phyloP scores from a whole-genome alignment of 176 grass and related monocot species.

The Phoenix dactylifera region DNA sequence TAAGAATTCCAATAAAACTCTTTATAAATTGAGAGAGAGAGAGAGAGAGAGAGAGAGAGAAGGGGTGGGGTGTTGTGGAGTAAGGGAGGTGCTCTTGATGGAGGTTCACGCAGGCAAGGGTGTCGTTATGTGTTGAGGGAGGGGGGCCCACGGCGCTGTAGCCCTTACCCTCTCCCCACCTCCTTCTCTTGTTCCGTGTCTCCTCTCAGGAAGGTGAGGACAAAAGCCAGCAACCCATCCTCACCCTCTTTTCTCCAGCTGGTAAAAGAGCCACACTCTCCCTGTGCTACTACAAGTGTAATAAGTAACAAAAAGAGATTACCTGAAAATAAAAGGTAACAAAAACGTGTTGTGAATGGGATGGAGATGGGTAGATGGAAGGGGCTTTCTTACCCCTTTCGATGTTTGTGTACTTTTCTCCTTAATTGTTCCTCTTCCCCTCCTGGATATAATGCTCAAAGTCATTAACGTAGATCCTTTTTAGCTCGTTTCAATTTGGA shows the following conservation, averaged over 20 bases:
- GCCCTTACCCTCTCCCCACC: slow-evolving; percentile 13
- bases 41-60: background rate
- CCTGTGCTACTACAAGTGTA: background rate
- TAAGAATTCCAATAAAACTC: background rate
- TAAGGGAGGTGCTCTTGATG: slow-evolving; percentile 3
- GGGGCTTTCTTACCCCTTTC: too few relatives aligned
- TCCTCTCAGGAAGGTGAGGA: background rate
- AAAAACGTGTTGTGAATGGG: too few relatives aligned
- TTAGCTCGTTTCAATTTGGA: too few relatives aligned
- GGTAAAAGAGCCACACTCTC: background rate
- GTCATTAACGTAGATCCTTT: too few relatives aligned
- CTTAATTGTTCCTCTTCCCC: too few relatives aligned
- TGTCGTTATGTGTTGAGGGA: slow-evolving; percentile 19
- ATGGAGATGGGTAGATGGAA: too few relatives aligned
- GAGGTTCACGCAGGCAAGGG: slow-evolving; percentile 21
- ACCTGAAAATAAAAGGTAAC: too few relatives aligned
- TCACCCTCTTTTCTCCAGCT: background rate
- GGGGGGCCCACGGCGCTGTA: slow-evolving; percentile 24
- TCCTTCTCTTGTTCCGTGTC: slow-evolving; percentile 4
- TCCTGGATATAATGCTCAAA: too few relatives aligned
- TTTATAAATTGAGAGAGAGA: background rate
- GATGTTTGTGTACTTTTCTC: too few relatives aligned
- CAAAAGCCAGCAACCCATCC: slow-evolving; percentile 3
- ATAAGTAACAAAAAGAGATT: background rate
- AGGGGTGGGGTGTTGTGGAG: background rate